These are phyloP conservation scores for Solanum infundibuliforme DNA, from an alignment of 257 asterid genomes.

Conservation along the genomic window DNA sequence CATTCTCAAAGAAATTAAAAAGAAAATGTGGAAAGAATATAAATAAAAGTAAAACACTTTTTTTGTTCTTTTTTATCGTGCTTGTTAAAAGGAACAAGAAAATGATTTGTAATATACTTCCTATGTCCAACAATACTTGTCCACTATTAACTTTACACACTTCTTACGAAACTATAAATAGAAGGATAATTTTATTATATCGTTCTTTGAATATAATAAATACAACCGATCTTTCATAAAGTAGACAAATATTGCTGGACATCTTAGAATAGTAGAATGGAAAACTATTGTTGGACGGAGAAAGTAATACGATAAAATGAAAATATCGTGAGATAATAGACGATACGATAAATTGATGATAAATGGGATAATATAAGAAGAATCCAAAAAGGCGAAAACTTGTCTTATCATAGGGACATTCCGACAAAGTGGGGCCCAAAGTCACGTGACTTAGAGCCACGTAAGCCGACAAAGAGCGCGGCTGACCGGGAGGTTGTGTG, in stretches of 20 bases:
- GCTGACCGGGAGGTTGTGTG: background rate
- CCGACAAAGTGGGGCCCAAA: constrained; percentile 23
- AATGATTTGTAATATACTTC: background rate
- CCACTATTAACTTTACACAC: accelerated
- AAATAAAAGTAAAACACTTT: background rate
- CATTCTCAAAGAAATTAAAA: background rate
- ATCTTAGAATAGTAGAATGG: too few species aligned
- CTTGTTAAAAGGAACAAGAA: background rate
- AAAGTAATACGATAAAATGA: background rate
- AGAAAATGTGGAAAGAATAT: background rate
- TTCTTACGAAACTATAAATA: accelerated
- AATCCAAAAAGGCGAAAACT: constrained; percentile 5
- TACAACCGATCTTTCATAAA: too few species aligned
- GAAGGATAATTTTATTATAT: too few species aligned
- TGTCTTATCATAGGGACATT: constrained; percentile 17
- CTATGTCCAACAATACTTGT: accelerated
- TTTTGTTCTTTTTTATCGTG: background rate
- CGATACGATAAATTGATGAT: background rate
- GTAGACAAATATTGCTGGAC: accelerated
- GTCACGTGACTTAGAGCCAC: constrained; percentile 17
- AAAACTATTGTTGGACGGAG: accelerated
- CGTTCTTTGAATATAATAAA: background rate
- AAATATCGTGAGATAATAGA: background rate
- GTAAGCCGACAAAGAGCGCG: constrained; percentile 7
- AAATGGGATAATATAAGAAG: background rate